phyloP scores from a whole-genome alignment of 2,329 filamentous ascomycete species.

The Cladosporium sp. region DNA sequence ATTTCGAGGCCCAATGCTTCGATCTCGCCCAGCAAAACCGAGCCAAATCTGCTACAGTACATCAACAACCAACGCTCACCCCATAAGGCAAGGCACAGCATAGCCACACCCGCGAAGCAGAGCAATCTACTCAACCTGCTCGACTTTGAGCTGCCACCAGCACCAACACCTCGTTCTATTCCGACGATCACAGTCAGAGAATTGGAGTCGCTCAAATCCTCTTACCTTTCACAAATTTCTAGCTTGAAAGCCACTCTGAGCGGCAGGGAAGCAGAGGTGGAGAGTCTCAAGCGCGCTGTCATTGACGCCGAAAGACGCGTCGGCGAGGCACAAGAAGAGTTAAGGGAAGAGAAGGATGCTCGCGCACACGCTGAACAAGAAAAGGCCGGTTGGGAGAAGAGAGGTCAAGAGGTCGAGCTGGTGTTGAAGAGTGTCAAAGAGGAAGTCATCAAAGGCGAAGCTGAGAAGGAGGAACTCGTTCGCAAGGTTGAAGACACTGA shows the following conservation, averaged over 20 bases:
- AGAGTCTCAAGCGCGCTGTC: conserved; percentile 79
- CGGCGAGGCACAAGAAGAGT: conserved; percentile 75
- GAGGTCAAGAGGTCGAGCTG: conserved; percentile 78
- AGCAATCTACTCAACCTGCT: conserved; percentile 63
- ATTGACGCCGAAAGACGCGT: conserved; percentile 88
- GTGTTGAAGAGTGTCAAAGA: conserved; percentile 75
- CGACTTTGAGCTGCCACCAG: conserved; percentile 89
- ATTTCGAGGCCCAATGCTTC: conserved; percentile 39
- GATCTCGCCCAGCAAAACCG: conserved; percentile 49
- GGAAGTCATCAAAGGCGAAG: conserved; percentile 71
- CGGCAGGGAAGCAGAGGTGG: conserved; percentile 88
- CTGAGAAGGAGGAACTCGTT: conserved; percentile 74
- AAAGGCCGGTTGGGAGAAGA: conserved; percentile 76
- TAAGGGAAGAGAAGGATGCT: conserved; percentile 68
- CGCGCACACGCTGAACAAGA: conserved; percentile 71
- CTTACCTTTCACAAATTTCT: conserved; percentile 86
- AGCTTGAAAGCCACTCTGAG: conserved; percentile 87
- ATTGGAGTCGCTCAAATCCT: conserved; percentile 85
- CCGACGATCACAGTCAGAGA: conserved; percentile 89
- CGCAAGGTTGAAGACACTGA: conserved; percentile 73
- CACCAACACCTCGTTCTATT: conserved; percentile 85
- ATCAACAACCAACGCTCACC: conserved; percentile 40
- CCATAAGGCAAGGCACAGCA: conserved; percentile 30
- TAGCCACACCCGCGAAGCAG: conserved; percentile 40
- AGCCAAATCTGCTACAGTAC: conserved; percentile 45